Percentiles rank a stretch among this genome's conserved stretches.
Conservation (phyloP, 768 basidiomycete genomes). For the Lentinula guzmanii region DNA sequence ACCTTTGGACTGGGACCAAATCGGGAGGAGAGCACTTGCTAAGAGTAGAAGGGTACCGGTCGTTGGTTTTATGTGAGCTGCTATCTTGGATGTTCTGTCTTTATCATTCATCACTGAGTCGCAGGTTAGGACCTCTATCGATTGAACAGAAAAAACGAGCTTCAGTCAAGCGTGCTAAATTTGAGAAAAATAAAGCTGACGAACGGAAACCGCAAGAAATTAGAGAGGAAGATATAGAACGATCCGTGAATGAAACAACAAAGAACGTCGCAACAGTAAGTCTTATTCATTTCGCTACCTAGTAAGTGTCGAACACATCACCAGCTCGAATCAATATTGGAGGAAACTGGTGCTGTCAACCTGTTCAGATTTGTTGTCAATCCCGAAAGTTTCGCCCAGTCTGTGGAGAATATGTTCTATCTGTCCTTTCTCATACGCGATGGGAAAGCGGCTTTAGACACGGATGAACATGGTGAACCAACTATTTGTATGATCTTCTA, state of each 20-base stretch:
- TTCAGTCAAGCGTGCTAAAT: conserved; percentile 51
- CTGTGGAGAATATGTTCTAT: conserved; percentile 96
- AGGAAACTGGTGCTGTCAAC: conserved; percentile 49
- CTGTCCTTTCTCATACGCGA: conserved; percentile 89
- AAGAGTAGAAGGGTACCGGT: conserved; percentile 75
- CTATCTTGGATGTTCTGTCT: not conserved
- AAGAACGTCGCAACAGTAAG: conserved; percentile 76
- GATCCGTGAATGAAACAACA: conserved; percentile 84
- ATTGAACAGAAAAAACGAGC: conserved; percentile 79
- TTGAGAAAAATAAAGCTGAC: conserved; percentile 68
- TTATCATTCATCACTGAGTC: conserved; percentile 11
- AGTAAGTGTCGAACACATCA: not conserved
- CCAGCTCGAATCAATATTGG: conserved; percentile 61
- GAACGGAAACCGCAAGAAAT: conserved; percentile 74
- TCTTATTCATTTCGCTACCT: not conserved
- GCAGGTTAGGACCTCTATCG: conserved; percentile 87
- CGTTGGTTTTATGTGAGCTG: conserved; percentile 81
- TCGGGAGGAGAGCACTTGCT: conserved; percentile 79
- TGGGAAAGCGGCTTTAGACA: conserved; percentile 72
- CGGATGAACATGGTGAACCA: conserved; percentile 62
- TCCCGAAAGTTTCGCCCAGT: conserved; percentile 86
- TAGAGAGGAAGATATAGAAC: conserved; percentile 74
- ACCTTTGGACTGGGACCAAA: conserved; percentile 74
- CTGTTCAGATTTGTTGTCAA: conserved; percentile 87
- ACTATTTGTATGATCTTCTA: conserved; percentile 48